These are phyloP conservation scores for Pythium oligandrum DNA, from an alignment of 352 stramenopile genomes.

Conservation along the genomic window DNA sequence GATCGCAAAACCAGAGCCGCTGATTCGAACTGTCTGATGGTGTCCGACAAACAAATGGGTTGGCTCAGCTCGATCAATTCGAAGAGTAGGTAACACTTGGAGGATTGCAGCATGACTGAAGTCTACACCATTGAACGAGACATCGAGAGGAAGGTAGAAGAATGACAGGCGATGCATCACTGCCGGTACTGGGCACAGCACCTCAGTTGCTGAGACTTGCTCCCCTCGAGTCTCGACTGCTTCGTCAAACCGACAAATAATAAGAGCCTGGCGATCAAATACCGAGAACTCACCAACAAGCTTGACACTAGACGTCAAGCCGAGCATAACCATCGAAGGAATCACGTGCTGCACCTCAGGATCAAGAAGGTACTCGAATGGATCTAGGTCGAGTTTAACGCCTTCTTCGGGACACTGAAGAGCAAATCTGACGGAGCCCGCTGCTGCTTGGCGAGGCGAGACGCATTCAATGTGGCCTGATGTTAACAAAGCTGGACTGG, in stretches of 20 bases:
- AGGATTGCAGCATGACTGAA: constrained; percentile 11
- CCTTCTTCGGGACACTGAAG: constrained; percentile 1
- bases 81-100: constrained; percentile 6
- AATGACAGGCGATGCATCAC: constrained; percentile 1
- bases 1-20: constrained; percentile 12
- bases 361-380: background rate
- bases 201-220: background rate
- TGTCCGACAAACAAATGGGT: constrained; percentile 3
- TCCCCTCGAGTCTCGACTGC: constrained; percentile 5
- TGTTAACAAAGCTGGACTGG: background rate
- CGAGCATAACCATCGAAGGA: constrained; percentile 6
- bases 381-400: constrained; percentile 1
- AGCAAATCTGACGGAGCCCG: too few relatives aligned
- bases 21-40: constrained; percentile 5
- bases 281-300: constrained; percentile 11
- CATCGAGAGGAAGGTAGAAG: constrained; percentile 8
- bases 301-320: constrained; percentile 8
- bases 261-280: constrained; percentile 1
- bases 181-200: constrained; percentile 7
- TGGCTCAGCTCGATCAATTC: constrained; percentile 3
- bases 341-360: constrained; percentile 9
- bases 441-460: background rate
- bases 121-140: constrained; percentile 16
- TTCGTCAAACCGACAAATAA: constrained; percentile 11
- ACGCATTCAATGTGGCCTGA: constrained; percentile 2